phyloP scores from a whole-genome alignment of 164 flowering plant species.

The Pachysandra terminalis region DNA sequence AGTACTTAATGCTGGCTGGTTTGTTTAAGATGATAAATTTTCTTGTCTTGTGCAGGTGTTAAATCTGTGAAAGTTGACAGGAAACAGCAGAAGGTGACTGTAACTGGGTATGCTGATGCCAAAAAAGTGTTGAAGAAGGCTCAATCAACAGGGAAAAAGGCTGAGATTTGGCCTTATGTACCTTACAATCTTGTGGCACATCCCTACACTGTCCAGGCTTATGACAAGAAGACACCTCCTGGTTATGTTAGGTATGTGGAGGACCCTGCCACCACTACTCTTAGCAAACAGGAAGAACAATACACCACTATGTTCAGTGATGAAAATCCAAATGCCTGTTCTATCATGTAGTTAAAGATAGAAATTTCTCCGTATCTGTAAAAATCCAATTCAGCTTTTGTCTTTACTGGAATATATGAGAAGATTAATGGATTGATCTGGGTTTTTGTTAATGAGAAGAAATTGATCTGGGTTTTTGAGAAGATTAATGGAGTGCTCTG shows the following conservation, averaged over 20 bases:
- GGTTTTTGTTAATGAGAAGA: not conserved
- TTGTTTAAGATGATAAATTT: not conserved
- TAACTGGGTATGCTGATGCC: conserved; percentile 56
- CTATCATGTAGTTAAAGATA: conserved; percentile 41
- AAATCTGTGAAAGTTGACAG: conserved; percentile 60
- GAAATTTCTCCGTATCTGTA: not conserved
- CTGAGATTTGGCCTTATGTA: conserved; percentile 70
- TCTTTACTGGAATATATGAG: not conserved
- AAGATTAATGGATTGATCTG: conserved; percentile 1
- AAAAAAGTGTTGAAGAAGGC: conserved; percentile 65
- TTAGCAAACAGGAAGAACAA: conserved; percentile 37
- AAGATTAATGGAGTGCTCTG: too few relatives aligned
- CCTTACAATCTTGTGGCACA: conserved; percentile 62
- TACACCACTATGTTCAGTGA: conserved; percentile 62
- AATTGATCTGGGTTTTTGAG: not conserved
- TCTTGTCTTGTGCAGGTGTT: conserved; percentile 38
- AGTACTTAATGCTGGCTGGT: not conserved
- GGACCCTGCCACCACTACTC: conserved; percentile 16
- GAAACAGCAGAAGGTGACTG: conserved; percentile 67
- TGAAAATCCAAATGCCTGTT: conserved; percentile 71
- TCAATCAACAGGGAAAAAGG: conserved; percentile 61
- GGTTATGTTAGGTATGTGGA: conserved; percentile 64
- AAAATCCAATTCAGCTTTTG: conserved; percentile 2
- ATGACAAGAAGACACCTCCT: conserved; percentile 75
- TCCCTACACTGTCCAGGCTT: conserved; percentile 47